Percentiles rank a stretch among this genome's conserved stretches.
Conservation (phyloP, 148 eudicot species). For the Oxyria digyna region DNA sequence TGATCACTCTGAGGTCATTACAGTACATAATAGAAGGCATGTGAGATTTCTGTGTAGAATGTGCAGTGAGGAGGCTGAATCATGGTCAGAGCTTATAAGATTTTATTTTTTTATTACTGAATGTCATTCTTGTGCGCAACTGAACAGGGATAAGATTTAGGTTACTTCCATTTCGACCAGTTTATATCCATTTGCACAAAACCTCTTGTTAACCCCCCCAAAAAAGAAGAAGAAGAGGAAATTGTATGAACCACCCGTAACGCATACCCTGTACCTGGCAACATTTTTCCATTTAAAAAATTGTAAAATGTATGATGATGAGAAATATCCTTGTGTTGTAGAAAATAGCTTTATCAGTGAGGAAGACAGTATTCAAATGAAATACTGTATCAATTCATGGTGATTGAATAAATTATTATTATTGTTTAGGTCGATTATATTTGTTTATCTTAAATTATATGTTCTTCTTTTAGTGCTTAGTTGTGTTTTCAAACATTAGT, state of each 20-base stretch:
- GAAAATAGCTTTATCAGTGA: neutral
- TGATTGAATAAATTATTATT: neutral
- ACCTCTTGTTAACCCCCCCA: neutral
- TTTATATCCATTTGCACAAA: neutral
- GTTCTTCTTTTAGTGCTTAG: neutral
- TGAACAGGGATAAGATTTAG: neutral
- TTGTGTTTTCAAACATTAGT: neutral
- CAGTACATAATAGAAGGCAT: neutral
- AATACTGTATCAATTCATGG: neutral
- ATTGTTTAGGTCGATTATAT: neutral
- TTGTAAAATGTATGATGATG: neutral
- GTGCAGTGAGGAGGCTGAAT: neutral
- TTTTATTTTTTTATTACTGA: neutral
- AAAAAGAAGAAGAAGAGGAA: too few species aligned
- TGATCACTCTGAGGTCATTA: neutral
- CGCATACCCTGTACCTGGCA: neutral
- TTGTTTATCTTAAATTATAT: neutral
- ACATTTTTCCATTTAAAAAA: neutral
- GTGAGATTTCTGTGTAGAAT: neutral
- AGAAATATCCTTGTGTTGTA: neutral
- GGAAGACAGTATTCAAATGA: neutral
- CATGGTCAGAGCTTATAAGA: neutral
- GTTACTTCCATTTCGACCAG: neutral
- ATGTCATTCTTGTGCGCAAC: neutral
- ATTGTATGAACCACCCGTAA: neutral